These are phyloP conservation scores for Mercurialis annua DNA, from an alignment of 345 rosid species.

Conservation along the genomic window DNA sequence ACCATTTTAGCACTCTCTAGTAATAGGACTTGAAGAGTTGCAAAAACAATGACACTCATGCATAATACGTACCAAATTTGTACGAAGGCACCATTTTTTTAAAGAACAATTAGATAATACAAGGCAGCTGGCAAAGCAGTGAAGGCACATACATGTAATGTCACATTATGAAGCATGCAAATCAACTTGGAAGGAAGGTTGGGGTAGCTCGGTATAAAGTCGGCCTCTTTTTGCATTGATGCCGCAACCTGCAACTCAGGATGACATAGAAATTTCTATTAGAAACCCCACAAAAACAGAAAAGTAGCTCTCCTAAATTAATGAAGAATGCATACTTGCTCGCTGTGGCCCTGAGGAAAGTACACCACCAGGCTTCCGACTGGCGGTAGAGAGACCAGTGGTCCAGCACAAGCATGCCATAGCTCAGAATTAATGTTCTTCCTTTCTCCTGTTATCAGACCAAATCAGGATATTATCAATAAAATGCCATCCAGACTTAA, in stretches of 20 bases:
- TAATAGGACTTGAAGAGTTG: not conserved
- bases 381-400: slow-evolving; percentile 87
- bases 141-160: slow-evolving; percentile 52
- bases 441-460: slow-evolving; percentile 62
- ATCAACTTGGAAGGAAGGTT: slow-evolving; percentile 71
- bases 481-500: not conserved
- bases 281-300: slow-evolving; percentile 15
- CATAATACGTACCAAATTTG: not conserved
- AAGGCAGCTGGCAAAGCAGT: not conserved
- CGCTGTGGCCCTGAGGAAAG: slow-evolving; percentile 98
- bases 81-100: not conserved
- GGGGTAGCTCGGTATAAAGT: slow-evolving; percentile 66
- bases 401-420: slow-evolving; percentile 99
- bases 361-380: slow-evolving; percentile 92
- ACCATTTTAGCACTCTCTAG: not conserved
- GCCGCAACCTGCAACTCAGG: slow-evolving; percentile 60
- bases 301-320: slow-evolving; percentile 10
- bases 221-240: slow-evolving; percentile 70
- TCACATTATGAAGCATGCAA: slow-evolving; percentile 67
- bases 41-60: not conserved
- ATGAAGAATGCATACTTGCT: slow-evolving; percentile 54
- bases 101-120: not conserved
- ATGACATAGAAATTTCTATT: slow-evolving; percentile 14
- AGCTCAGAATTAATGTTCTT: slow-evolving; percentile 77
- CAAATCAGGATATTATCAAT: slow-evolving; percentile 20